Evolutionary conservation across 331 rosid genomes (phyloP).

Genomic region (Telfairia occidentalis): DNA sequence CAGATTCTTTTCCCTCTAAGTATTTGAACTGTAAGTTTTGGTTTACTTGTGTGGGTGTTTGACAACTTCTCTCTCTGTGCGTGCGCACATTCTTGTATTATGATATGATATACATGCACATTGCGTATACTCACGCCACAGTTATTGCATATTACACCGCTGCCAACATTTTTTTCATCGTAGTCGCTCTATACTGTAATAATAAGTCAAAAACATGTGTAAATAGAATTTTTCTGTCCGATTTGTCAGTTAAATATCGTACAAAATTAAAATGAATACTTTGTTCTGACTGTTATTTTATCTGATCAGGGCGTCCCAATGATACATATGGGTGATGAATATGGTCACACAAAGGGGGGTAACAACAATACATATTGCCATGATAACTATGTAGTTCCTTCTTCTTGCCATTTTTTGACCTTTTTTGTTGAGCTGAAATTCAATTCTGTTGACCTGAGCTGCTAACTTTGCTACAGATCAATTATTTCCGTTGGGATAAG

Average conservation of each 20-base stretch:
- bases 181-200: not conserved
- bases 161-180: not conserved
- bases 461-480: conserved; percentile 42
- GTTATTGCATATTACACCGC: not conserved
- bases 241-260: not conserved
- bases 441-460: conserved; percentile 4
- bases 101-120: not conserved
- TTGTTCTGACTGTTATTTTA: conserved; percentile 24
- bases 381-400: conserved; percentile 64
- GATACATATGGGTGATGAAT: conserved; percentile 95
- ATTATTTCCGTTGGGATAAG: conserved; percentile 88
- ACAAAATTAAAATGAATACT: conserved; percentile 5
- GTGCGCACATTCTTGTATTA: not conserved
- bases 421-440: not conserved
- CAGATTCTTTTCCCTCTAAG: not conserved
- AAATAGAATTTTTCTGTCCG: not conserved
- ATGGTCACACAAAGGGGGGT: conserved; percentile 91
- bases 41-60: not conserved
- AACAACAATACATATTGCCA: conserved; percentile 98
- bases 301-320: conserved; percentile 81
- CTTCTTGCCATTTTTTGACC: conserved; percentile 8
- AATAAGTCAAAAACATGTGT: not conserved
- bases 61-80: not conserved
- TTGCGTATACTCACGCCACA: not conserved
- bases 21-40: not conserved